Evolutionary conservation across 2,329 filamentous ascomycete species (phyloP), one percentile per base, ranked within the genome.

Genomic region (Trichoderma sp.): DNA sequence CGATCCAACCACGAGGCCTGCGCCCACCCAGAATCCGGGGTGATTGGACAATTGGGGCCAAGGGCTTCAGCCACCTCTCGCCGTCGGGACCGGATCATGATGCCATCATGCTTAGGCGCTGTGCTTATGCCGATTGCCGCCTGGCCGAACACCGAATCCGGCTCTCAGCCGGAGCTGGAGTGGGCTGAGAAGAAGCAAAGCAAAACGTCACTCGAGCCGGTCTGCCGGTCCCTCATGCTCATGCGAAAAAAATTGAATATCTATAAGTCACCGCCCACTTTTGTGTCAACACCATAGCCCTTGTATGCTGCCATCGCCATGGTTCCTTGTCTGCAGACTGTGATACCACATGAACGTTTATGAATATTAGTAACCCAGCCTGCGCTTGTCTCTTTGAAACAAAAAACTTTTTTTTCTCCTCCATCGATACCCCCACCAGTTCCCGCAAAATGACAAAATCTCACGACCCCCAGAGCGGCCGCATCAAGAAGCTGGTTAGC

Each of bases 401-500:
- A 6, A 57, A 57, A 30, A 18, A 30, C 2, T 3, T 12, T 7
- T 34, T 32, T 58, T 4, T 30, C 21, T 4, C 3, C n/a, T 6
- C 12, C 26, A 14, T 26, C 28, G 14, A 53, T 30, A 47, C 34
- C 15, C 32, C 34, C 34, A 18, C 26, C 43, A 53, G 18, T 53
- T 14, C 21, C 8, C n/a, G 9, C 8, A 30, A 3, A 61, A 72
- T 72, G 71, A 60, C 66, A 30, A 72, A 71, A 30, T 26, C 57
- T 51, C 63, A 62, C 63, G 69, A 71, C 60, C 15, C 56, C 26
- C 67, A 72, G 6, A 71, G 30, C 71, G n/a, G 51, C 34, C 51
- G 72, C 51, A 26, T 73, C 24, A 73, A 43, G 30, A 71, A 67
- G 43, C 24, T 73, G 36, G 57, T 73, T 11, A 63, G 43, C 43